Evolutionary conservation across 768 basidiomycete genomes (phyloP), one percentile per base, ranked within the genome.

Genomic region (Sarcodon sp.): DNA sequence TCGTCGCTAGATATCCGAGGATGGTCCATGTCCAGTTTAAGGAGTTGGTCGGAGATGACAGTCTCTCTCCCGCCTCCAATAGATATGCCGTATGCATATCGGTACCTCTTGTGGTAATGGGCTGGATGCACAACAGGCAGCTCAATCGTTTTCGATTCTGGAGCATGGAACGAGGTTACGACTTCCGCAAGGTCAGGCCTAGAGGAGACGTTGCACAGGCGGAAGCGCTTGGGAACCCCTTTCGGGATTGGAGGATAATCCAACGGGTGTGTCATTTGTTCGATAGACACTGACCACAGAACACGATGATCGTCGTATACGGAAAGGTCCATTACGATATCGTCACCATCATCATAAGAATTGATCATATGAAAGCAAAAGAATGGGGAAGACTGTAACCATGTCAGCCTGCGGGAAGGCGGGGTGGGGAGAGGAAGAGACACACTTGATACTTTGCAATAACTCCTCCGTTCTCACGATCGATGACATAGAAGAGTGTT

Each of bases 291-390:
- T 2, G 57, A 54, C 37, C 65, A 60, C 11, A 69, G 11, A 16
- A 66, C 47, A 15, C 61, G 57, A 15, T 61, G 54, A 45, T 66
- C 60, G 16, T 61, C 47, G 53, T 67, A 69, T 8, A 59, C 54
- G 3, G 65, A 56, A 34, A 70, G 55, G 52, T 69, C 66, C 15
- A 68, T 60, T 34, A 65, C 16, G 44, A 69, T 55, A 50, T 65
- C 63, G 13, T 52, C 51, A 16, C 57, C 48, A 39, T 63, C 57
- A 36, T 69, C 68, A 61, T 63, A 70, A 0, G 69, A 63, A n/a
- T 69, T 69, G 50, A 69, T 12, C 27, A 57, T 51, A 47, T 69
- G 68, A 57, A 69, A 69, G 48, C 56, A 60, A 54, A 69, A 69
- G 57, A 69, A 69, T 0, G 66, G 59, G 43, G 60, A 57, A 16